Conservation (phyloP, 495 filamentous ascomycete genomes). For the Tuber borchii region DNA sequence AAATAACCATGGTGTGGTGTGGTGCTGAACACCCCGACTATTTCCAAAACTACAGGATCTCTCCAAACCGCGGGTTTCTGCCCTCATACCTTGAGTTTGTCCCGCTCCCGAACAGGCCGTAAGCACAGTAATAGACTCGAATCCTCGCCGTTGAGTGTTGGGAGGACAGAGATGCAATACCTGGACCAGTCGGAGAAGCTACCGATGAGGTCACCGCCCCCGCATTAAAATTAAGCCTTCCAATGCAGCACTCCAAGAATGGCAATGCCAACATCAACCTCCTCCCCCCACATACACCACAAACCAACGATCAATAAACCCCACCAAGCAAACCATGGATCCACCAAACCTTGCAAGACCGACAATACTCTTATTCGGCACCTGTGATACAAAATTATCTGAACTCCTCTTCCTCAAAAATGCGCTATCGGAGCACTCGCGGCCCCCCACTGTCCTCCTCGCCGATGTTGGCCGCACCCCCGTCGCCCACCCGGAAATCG, state of each 20-base stretch:
- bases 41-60: too few species aligned
- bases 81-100: too few species aligned
- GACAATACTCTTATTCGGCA: slow-evolving; percentile 57
- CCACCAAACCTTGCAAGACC: slow-evolving; percentile 19
- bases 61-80: too few species aligned
- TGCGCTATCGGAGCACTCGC: slow-evolving; percentile 44
- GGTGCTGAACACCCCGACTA: too few species aligned
- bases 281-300: background rate
- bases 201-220: too few species aligned
- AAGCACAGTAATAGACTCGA: background rate
- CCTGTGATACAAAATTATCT: slow-evolving; percentile 60
- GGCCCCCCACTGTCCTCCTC: slow-evolving; percentile 45
- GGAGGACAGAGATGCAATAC: background rate
- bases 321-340: background rate
- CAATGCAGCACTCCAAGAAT: too few species aligned
- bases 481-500: slow-evolving; percentile 47
- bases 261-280: too few species aligned
- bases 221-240: too few species aligned
- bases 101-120: too few species aligned
- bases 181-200: too few species aligned
- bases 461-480: slow-evolving; percentile 54
- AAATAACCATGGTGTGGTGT: too few species aligned
- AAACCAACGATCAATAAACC: background rate
- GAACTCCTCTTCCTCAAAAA: slow-evolving; percentile 55
- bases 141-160: background rate